These are phyloP conservation scores for Puccinia novopanici DNA, from an alignment of 1,284 basidiomycete species.

Conservation along the genomic window DNA sequence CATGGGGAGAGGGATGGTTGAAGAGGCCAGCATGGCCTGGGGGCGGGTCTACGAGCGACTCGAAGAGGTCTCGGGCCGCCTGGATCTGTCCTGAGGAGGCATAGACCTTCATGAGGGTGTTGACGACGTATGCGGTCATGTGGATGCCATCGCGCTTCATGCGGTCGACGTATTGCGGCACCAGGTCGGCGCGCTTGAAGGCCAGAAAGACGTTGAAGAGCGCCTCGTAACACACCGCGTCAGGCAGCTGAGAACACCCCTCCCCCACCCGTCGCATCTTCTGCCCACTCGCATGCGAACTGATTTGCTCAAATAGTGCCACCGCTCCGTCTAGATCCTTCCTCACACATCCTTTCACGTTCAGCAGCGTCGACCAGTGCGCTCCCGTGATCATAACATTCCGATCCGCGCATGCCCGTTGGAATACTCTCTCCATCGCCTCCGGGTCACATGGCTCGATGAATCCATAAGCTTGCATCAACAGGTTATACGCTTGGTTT, in stretches of 20 bases:
- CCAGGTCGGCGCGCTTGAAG: slow-evolving; percentile 75
- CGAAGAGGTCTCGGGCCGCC: slow-evolving; percentile 75
- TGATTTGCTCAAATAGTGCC: slow-evolving; percentile 75
- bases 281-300: slow-evolving; percentile 42
- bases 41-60: slow-evolving; percentile 75
- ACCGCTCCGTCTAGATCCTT: slow-evolving; percentile 78
- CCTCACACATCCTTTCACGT: slow-evolving; percentile 79
- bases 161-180: slow-evolving; percentile 70
- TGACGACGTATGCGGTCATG: slow-evolving; percentile 94
- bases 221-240: slow-evolving; percentile 87
- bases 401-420: slow-evolving; percentile 64
- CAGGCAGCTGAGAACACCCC: slow-evolving; percentile 63
- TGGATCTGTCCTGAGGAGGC: slow-evolving; percentile 72
- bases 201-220: slow-evolving; percentile 83
- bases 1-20: slow-evolving; percentile 57
- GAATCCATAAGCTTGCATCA: slow-evolving; percentile 85
- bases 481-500: slow-evolving; percentile 63
- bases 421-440: slow-evolving; percentile 75
- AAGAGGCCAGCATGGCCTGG: slow-evolving; percentile 60
- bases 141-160: slow-evolving; percentile 71
- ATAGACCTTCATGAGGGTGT: slow-evolving; percentile 86
- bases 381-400: slow-evolving; percentile 72
- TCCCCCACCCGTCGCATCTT: slow-evolving; percentile 51
- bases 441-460: slow-evolving; percentile 79
- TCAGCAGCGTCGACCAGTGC: slow-evolving; percentile 90